Base-by-base conservation (phyloP, 768 basidiomycete species). In the Tubosaeta sp. region DNA sequence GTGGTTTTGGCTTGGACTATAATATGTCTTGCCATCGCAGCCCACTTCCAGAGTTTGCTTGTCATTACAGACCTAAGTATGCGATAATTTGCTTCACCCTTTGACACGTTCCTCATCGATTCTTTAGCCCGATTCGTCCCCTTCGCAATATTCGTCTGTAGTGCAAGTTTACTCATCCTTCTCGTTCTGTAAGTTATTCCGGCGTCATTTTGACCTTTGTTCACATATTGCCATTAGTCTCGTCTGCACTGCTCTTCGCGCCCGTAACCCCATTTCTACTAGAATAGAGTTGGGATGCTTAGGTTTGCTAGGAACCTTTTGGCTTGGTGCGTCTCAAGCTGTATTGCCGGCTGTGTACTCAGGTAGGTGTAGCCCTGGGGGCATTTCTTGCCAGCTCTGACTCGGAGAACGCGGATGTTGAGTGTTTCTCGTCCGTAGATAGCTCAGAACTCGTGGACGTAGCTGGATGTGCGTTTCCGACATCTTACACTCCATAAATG, bases 101-200 rank as follows among this genome's bases (percentile, higher is more conserved):
- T n/a, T 17, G 5, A 25, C 10, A 33, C 52, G n/a, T 54, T 41
- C 6, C 19, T 60, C 31, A 48, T 46, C 34, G 50, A 42, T 19
- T 42, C 29, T 49, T 8, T 60, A 92, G 90, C 90, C 72, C 88
- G 85, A 72, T 92, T 91, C 65, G 84, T 92, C 35, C 90, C 90
- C 16, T 88, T 90, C 64, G 85, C 90, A 48, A 79, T 92, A 64
- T 91, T 91, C 59, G 87, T 90, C 41, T 87, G 84, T 62, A 76
- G 77, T 38, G 80, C 79, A 34, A 88, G 85, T 63, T 64, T 91
- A 65, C 68, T 88, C 57, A 80, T 90, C 59, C 77, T 90, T 46
- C 58, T 81, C 38, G 70, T 80, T 50, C 77, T 92, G 88, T 88
- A 58, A 63, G 84, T 76, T 29, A 35, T 44, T 11, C 13, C 17